Conservation (phyloP, 768 basidiomycete genomes). For the Amanita exitialis region DNA sequence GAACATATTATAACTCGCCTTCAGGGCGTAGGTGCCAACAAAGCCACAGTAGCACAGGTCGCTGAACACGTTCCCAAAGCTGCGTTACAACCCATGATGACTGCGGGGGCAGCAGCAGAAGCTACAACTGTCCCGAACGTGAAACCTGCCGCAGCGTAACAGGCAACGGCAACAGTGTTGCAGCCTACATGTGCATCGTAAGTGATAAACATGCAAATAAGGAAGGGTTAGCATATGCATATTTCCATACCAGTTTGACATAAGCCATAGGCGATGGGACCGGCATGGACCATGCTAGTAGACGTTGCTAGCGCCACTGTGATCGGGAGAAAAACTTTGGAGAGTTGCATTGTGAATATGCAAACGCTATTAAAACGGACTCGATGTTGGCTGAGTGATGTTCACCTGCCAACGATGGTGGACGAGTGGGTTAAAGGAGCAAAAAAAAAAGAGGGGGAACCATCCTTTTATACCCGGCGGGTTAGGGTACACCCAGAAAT, state of each 20-base stretch:
- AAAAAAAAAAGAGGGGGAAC: background rate
- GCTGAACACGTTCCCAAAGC: conserved; percentile 32
- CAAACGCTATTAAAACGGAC: background rate
- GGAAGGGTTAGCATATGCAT: no score
- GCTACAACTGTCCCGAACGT: conserved; percentile 33
- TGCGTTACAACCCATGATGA: conserved; percentile 29
- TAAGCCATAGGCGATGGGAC: conserved; percentile 22
- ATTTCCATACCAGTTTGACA: conserved; percentile 26
- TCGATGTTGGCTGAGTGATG: background rate
- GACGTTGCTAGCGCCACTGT: background rate
- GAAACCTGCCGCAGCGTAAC: conserved; percentile 31
- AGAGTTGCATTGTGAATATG: background rate
- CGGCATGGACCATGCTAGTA: conserved; percentile 11
- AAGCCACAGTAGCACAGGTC: conserved; percentile 21
- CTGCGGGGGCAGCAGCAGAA: conserved; percentile 24
- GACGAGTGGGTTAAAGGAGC: conserved; percentile 1
- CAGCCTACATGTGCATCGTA: conserved; percentile 15
- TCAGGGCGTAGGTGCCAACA: conserved; percentile 28
- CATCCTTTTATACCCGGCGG: conserved; percentile 2
- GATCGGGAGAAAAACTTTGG: background rate
- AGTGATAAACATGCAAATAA: background rate
- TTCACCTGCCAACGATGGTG: background rate
- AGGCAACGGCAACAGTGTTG: conserved; percentile 26
- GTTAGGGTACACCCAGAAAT: no score
- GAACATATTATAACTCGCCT: no score